A percentile compares a stretch with the other conserved stretches of the same genome.
Conservation (phyloP, 2,329 filamentous ascomycete genomes). For the Ophiocordyceps sinensis region DNA sequence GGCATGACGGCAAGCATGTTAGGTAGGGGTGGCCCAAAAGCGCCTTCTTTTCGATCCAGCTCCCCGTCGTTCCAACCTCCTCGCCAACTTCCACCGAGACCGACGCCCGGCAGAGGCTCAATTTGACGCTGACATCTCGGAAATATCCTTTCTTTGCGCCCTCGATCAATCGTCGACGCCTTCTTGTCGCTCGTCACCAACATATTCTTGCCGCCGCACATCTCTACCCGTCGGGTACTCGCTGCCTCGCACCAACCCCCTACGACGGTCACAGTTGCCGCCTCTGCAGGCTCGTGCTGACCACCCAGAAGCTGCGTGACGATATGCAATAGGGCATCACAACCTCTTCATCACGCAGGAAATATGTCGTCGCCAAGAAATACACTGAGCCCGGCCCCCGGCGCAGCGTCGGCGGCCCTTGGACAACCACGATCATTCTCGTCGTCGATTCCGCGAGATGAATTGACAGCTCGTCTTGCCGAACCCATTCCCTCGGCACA, state of each 20-base stretch:
- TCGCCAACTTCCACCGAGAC: neutral
- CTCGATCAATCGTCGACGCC: neutral
- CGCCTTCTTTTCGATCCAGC: neutral
- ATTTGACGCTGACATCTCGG: neutral
- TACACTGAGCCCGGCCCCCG: constrained; percentile 21
- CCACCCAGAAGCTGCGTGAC: neutral
- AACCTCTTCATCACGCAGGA: constrained; percentile 2
- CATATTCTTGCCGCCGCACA: neutral
- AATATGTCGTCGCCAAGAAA: constrained; percentile 24
- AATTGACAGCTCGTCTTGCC: constrained; percentile 46
- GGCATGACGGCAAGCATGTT: neutral
- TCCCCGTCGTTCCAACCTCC: neutral
- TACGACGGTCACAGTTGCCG: neutral
- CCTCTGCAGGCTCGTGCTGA: neutral
- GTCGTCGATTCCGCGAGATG: constrained; percentile 40
- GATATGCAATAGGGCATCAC: neutral
- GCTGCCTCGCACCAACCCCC: neutral
- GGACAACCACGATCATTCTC: constrained; percentile 30
- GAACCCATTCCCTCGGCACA: constrained; percentile 35
- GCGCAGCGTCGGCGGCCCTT: constrained; percentile 33
- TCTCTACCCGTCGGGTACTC: neutral
- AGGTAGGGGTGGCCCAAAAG: neutral
- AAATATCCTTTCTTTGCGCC: neutral
- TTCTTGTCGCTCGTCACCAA: too few species aligned
- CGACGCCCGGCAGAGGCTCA: neutral